A percentile compares a stretch with the other conserved stretches of the same genome.
Conservation (phyloP, 805 yeast genomes). For the Yarrowia porcina region DNA sequence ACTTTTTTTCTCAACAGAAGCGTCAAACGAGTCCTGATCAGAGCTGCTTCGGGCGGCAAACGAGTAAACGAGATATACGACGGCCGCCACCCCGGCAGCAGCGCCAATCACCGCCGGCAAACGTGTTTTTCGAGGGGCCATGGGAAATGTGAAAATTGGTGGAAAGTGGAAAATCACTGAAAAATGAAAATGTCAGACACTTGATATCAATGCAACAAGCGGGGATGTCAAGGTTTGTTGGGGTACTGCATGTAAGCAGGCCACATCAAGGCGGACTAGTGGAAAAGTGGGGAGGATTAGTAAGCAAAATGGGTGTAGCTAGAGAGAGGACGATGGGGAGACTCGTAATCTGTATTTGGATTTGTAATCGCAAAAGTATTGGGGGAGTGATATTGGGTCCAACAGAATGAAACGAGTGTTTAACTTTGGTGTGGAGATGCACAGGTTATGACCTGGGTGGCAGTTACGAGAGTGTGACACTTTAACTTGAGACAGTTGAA, state of each 20-base stretch:
- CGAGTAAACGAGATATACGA: conserved; percentile 22
- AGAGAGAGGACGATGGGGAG: background rate
- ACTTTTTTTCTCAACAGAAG: too few relatives aligned
- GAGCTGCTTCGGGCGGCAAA: background rate
- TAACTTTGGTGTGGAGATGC: background rate
- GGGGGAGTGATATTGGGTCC: background rate
- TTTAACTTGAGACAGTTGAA: too few relatives aligned
- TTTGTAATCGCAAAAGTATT: too few relatives aligned
- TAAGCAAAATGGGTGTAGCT: background rate
- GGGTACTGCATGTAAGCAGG: background rate
- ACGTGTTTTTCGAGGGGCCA: conserved; percentile 2
- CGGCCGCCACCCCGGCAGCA: conserved; percentile 9
- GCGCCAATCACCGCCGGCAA: conserved; percentile 1
- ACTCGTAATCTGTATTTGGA: too few relatives aligned
- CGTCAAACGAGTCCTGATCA: background rate
- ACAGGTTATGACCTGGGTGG: too few relatives aligned
- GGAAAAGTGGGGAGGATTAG: background rate
- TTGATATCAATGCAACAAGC: background rate
- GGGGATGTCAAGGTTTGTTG: conserved; percentile 10
- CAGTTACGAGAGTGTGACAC: too few relatives aligned
- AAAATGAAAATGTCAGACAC: too few relatives aligned
- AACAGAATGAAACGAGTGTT: background rate
- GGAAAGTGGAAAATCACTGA: too few relatives aligned
- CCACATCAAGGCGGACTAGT: background rate
- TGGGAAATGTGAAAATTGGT: too few relatives aligned